Evolutionary conservation across 768 basidiomycete species (phyloP).

Genomic region (Galerina sulciceps): DNA sequence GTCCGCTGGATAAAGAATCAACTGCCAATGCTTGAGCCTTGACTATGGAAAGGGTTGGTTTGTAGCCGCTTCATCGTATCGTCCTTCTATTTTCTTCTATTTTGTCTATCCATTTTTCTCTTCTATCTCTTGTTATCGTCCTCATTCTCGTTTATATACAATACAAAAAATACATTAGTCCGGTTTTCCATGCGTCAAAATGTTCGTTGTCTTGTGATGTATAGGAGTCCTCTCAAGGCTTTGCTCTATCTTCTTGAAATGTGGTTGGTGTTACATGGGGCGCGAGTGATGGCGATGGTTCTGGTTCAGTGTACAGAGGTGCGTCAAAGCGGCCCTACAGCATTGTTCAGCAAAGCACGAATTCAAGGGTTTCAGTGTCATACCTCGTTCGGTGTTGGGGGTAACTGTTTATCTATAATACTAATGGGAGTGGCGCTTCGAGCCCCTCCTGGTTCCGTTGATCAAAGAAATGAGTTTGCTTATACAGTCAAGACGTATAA

Average conservation of each 20-base stretch:
- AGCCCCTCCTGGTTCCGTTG: neutral
- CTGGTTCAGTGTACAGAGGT: neutral
- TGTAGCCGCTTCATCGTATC: too few species aligned
- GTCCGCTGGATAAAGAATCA: neutral
- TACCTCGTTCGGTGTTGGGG: constrained; percentile 14
- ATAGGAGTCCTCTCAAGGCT: neutral
- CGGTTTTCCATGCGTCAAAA: neutral
- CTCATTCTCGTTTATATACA: neutral
- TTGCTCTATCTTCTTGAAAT: neutral
- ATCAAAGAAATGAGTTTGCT: neutral
- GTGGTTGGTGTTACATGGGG: neutral
- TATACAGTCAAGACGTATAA: neutral
- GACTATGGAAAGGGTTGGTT: too few species aligned
- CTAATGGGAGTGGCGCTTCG: neutral
- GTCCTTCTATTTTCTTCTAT: too few species aligned
- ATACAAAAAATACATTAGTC: constrained; percentile 2
- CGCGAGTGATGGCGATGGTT: neutral
- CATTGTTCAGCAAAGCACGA: neutral
- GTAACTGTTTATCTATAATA: constrained; percentile 16
- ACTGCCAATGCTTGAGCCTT: neutral
- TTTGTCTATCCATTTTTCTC: too few species aligned
- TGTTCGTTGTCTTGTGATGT: neutral
- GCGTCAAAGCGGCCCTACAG: neutral
- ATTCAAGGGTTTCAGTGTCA: neutral
- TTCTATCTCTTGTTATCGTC: too few species aligned